Conservation (phyloP, 352 stramenopile genomes). For the Pythium aquatile region DNA sequence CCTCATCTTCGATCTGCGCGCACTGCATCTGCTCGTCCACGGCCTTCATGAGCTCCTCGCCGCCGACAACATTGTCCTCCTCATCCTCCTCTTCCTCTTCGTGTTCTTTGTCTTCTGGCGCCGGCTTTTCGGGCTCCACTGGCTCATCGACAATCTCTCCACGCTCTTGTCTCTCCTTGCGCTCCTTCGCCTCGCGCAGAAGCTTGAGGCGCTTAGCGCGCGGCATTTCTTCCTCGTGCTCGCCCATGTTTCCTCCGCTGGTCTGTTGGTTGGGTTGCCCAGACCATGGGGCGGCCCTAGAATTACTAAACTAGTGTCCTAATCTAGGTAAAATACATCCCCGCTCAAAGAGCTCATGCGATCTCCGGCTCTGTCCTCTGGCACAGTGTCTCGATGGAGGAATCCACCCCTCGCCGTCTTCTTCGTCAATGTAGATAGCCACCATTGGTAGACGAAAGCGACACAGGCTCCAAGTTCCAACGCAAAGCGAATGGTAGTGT, state of each 20-base stretch:
- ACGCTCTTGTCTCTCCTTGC: conserved; percentile 57
- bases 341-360: background rate
- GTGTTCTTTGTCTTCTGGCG: background rate
- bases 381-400: no score
- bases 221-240: conserved; percentile 52
- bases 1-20: conserved; percentile 26
- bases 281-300: background rate
- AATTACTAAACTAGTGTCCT: background rate
- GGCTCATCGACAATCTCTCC: conserved; percentile 28
- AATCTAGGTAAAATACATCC: background rate
- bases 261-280: conserved; percentile 5
- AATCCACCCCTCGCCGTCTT: no score
- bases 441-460: background rate
- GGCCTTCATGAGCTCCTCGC: conserved; percentile 14
- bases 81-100: conserved; percentile 23
- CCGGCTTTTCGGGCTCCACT: conserved; percentile 9
- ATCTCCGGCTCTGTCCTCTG: no score
- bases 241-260: conserved; percentile 31
- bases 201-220: conserved; percentile 85
- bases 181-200: conserved; percentile 77
- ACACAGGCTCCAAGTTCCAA: background rate
- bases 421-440: no score
- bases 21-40: conserved; percentile 23
- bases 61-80: conserved; percentile 22
- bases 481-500: conserved; percentile 21